Base-by-base conservation (phyloP, 164 flowering plant genomes). In the Magnolia officinalis region DNA sequence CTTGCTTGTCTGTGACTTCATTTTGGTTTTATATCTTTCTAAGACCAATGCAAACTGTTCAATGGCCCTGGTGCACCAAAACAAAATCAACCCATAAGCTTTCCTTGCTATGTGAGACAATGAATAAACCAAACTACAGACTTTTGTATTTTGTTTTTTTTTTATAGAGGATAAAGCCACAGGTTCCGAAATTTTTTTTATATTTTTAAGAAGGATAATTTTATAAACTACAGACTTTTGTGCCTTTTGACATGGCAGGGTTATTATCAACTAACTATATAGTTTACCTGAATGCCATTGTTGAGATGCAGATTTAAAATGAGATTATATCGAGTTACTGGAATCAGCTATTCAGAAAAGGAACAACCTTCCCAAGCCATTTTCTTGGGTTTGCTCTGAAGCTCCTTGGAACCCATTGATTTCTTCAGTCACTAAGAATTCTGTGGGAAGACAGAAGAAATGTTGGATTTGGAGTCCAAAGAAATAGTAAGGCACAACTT, bases 331-430 rank as follows among this genome's bases (percentile, higher is more conserved):
- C 19, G 1, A 55, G 18, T 55, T 55, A 31, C 29, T 63, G 68
- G 26, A 63, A 20, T 45, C 26, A 74, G 51, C 29, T 26, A 51
- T 8, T 19, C 6, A 21, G 29, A 26, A 61, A 68, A 68, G 29
- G 65, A 26, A 52, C 78, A 84, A 94, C 98, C 97, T 89, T 20
- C 85, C 78, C 77, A 89, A 79, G 67, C 87, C 89, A 87, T 90
- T 88, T 66, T 85, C 94, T 61, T 84, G 80, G 70, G 75, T 76
- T 78, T 80, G 50, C 70, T 67, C 88, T 61, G 85, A 81, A 61
- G 81, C 67, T 70, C 55, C 85, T 65, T 74, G 70, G 61, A 81
- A 65, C 75, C 73, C 84, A 68, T 76, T 78, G 78, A 66, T 82
- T 55, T 83, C 83, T 77, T 80, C 82, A 77, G 68, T 70, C 29